Base-by-base conservation (phyloP, 177 flowering plant genomes). In the Vitis hybrid region DNA sequence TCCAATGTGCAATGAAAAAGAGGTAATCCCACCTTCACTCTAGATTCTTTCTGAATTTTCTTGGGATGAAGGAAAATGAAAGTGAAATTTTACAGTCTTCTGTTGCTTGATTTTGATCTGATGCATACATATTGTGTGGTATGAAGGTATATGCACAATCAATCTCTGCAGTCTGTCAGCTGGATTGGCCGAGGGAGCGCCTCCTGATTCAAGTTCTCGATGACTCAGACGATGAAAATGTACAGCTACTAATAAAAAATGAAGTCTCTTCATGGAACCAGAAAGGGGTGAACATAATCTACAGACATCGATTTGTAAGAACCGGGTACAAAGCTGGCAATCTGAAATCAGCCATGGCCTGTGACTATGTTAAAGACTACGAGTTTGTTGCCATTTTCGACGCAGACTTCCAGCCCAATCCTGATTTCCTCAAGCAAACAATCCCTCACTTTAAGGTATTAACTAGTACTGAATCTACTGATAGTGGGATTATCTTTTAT, bases 261-360 rank as follows among this genome's bases (percentile, higher is more conserved):
- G 95, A 93, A 74, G 92, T 88, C 4, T 60, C 77, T 0, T 67
- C 76, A 24, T 93, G 98, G 98, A 79, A 74, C 27, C 81, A 88
- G 66, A 90, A 88, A 75, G 97, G 98, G 12, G 79, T 85, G 12
- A 93, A 93, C 76, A 93, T 93, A 60, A 62, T 91, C 57, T 91
- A 93, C 80, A 76, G 91, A 60, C 95, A 91, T 69, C 71, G 92
- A 49, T 72, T 89, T 19, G 77, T 86, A 58, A 82, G 97, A 74
- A 85, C 91, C 2, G 97, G 97, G 50, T 92, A 92, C 67, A 92
- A 91, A 82, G 97, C 97, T n/a, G 97, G 97, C 19, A 92, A 92
- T 72, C 90, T 91, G 4, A 88, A 91, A 60, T 89, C 94, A 12
- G 97, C 92, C 14, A 90, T 92, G 95, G 24, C 65, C n/a, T 88